Percentiles rank a stretch among this genome's conserved stretches.
These are phyloP conservation scores for Camelina laxa DNA, from an alignment of 345 rosid genomes.

Conservation along the genomic window DNA sequence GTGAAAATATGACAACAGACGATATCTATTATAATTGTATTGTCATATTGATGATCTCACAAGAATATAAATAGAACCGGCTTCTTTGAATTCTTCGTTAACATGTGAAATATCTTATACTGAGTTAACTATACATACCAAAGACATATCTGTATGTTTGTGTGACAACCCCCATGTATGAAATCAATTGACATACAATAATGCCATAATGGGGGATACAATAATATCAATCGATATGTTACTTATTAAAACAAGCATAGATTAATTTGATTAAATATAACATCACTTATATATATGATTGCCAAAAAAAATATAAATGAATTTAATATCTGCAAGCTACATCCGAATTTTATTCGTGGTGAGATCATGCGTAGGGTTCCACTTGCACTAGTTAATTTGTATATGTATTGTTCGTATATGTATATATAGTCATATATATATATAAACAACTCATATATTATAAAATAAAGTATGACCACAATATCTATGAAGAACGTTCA, in stretches of 20 bases:
- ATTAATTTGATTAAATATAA: background rate
- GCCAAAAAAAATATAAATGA: background rate
- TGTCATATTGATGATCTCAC: constrained; percentile 31
- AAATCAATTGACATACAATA: no score
- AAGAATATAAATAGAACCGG: constrained; percentile 32
- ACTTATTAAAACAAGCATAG: no score
- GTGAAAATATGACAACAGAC: constrained; percentile 1
- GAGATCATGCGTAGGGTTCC: constrained; percentile 33
- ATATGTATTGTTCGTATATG: constrained; percentile 1
- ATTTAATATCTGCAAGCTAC: constrained; percentile 37
- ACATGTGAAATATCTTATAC: constrained; percentile 22
- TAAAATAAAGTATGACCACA: no score
- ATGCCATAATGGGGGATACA: no score
- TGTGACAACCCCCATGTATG: no score
- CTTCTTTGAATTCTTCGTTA: constrained; percentile 36
- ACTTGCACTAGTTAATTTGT: constrained; percentile 26
- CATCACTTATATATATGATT: background rate
- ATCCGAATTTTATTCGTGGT: constrained; percentile 7
- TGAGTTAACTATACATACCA: no score
- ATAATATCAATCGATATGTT: no score
- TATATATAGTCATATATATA: background rate
- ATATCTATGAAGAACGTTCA: no score
- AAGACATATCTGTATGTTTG: no score
- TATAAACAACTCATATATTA: background rate
- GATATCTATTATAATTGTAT: background rate